Conservation (phyloP, 2,329 filamentous ascomycete species). For the Chrysosphaeria jannelii region DNA sequence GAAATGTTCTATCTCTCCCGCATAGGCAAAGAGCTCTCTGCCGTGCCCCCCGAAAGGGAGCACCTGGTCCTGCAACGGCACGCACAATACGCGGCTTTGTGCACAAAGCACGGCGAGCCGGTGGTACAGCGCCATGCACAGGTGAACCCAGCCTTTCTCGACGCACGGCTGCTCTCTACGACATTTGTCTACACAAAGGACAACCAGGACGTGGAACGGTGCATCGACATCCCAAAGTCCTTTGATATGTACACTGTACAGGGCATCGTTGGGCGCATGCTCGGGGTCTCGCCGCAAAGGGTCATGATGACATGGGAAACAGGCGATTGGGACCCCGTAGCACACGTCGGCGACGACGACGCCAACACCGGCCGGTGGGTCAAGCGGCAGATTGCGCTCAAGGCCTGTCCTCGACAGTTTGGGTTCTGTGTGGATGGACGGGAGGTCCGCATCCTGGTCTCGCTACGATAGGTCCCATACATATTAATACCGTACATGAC, state of each 20-base stretch:
- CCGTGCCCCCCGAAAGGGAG: constrained; percentile 22
- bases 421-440: constrained; percentile 55
- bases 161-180: constrained; percentile 44
- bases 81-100: constrained; percentile 43
- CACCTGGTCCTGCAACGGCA: constrained; percentile 28
- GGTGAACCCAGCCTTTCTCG: constrained; percentile 52
- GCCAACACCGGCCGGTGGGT: constrained; percentile 26
- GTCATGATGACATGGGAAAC: constrained; percentile 62
- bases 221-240: constrained; percentile 34
- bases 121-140: constrained; percentile 23
- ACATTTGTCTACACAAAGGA: constrained; percentile 12
- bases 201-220: constrained; percentile 6
- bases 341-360: constrained; percentile 24
- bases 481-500: background rate
- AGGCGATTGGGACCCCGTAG: constrained; percentile 62
- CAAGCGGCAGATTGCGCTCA: constrained; percentile 50
- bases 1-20: constrained; percentile 80
- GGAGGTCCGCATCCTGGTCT: constrained; percentile 42
- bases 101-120: constrained; percentile 44
- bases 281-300: constrained; percentile 29
- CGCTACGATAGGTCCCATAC: constrained; percentile 10
- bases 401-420: constrained; percentile 49
- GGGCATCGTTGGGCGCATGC: constrained; percentile 43
- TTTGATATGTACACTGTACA: constrained; percentile 61
- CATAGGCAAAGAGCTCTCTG: constrained; percentile 45